phyloP scores from a whole-genome alignment of 345 rosid species.

The Corchorus capsularis region DNA sequence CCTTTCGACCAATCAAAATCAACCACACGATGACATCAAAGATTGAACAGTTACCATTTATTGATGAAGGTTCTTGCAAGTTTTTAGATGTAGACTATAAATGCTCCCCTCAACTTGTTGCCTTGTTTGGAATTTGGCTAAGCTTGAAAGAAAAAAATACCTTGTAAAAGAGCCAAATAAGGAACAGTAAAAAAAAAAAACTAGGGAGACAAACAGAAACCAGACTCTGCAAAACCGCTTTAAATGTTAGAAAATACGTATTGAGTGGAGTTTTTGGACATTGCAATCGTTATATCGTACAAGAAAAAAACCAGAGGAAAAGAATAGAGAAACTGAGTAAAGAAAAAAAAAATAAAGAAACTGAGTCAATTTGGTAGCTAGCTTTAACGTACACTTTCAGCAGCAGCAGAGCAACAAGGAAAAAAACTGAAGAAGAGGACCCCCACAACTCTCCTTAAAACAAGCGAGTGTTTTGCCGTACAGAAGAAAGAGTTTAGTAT shows the following conservation, averaged over 20 bases:
- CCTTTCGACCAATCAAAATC: neutral
- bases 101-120: neutral
- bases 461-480: neutral
- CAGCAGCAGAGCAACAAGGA: neutral
- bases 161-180: slow-evolving; percentile 3
- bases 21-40: neutral
- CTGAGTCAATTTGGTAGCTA: too few species aligned
- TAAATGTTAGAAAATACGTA: neutral
- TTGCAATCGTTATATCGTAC: slow-evolving; percentile 23
- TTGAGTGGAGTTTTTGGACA: neutral
- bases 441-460: neutral
- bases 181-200: neutral
- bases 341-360: too few species aligned
- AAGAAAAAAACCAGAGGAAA: slow-evolving; percentile 19
- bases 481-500: neutral
- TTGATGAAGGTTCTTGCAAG: neutral
- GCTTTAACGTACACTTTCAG: slow-evolving; percentile 13
- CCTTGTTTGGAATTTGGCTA: neutral
- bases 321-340: neutral
- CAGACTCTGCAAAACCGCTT: slow-evolving; percentile 36
- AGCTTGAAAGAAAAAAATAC: slow-evolving; percentile 12
- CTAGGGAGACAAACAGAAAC: slow-evolving; percentile 24
- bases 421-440: neutral
- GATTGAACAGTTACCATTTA: neutral
- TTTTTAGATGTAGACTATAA: neutral